These are phyloP conservation scores for Heracleum sosnowskyi DNA, from an alignment of 129 eudicot genomes.

Conservation along the genomic window DNA sequence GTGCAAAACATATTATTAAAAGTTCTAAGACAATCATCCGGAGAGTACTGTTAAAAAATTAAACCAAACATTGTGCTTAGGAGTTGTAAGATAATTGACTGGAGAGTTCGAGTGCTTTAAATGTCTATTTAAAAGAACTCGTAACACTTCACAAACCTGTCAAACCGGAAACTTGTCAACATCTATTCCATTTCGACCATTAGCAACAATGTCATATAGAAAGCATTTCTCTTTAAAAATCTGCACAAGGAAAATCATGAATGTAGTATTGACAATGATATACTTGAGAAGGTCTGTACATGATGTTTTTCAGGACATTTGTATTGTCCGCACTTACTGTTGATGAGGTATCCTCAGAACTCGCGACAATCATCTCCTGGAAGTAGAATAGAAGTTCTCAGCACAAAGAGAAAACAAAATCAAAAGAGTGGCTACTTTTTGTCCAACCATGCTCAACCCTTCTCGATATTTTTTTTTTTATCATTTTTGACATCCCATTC, in stretches of 20 bases:
- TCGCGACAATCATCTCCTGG: constrained; percentile 81
- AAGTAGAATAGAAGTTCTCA: neutral
- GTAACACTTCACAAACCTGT: constrained; percentile 39
- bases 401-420: neutral
- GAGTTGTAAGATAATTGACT: neutral
- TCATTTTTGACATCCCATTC: neutral
- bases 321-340: constrained; percentile 37
- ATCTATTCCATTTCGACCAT: constrained; percentile 97
- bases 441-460: neutral
- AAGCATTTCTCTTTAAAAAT: constrained; percentile 62
- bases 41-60: neutral
- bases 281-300: neutral
- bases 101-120: neutral
- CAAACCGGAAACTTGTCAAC: constrained; percentile 87
- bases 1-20: neutral
- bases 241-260: constrained; percentile 30
- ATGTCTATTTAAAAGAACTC: neutral
- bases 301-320: neutral
- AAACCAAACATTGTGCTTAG: neutral
- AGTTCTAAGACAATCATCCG: neutral
- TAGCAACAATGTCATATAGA: constrained; percentile 92
- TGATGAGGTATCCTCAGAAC: constrained; percentile 31
- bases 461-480: neutral
- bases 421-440: neutral
- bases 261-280: neutral